A percentile compares a stretch with the other conserved stretches of the same genome.
Conservation (phyloP, 352 stramenopile genomes). For the Aphanomyces astaci region DNA sequence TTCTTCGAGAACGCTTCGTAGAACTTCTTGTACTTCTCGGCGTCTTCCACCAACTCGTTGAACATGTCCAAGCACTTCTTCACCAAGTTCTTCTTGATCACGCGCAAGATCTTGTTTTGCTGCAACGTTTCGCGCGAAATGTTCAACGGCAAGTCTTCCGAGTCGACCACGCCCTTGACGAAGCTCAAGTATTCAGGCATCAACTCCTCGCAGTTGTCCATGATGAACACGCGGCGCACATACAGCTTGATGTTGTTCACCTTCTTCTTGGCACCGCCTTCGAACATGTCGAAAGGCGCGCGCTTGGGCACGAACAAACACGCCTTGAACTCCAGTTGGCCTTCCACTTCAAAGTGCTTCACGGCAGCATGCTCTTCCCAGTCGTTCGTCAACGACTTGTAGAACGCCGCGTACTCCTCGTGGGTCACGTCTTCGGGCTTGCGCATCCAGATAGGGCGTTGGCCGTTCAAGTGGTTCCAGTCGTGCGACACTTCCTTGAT, state of each 20-base stretch:
- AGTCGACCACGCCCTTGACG: constrained; percentile 99
- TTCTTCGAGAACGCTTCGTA: constrained; percentile 99
- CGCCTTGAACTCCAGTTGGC: constrained; percentile 98
- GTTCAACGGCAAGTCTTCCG: constrained; percentile 98
- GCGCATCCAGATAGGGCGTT: constrained; percentile 99
- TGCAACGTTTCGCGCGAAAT: constrained; percentile 99
- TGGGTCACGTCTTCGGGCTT: constrained; percentile 98
- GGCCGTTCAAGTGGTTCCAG: constrained; percentile 99
- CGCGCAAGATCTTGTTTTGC: constrained; percentile 99
- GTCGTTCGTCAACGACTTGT: constrained; percentile 99
- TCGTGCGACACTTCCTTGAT: constrained; percentile 98
- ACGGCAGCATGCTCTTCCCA: constrained; percentile 97
- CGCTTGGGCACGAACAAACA: constrained; percentile 98
- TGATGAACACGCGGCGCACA: constrained; percentile 99
- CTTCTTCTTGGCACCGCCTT: constrained; percentile 98
- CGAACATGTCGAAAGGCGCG: constrained; percentile 99
- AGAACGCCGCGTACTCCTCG: constrained; percentile 99
- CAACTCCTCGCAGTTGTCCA: constrained; percentile 99
- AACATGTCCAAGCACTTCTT: constrained; percentile 99
- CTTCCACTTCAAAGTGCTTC: constrained; percentile 99
- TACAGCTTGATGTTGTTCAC: constrained; percentile 99
- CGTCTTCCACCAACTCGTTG: constrained; percentile 96
- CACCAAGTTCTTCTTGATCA: constrained; percentile 99
- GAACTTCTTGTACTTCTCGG: constrained; percentile 98
- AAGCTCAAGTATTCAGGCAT: constrained; percentile 99